These are phyloP conservation scores for Kalmusia sp. DNA, from an alignment of 2,329 filamentous ascomycete genomes.

Conservation along the genomic window DNA sequence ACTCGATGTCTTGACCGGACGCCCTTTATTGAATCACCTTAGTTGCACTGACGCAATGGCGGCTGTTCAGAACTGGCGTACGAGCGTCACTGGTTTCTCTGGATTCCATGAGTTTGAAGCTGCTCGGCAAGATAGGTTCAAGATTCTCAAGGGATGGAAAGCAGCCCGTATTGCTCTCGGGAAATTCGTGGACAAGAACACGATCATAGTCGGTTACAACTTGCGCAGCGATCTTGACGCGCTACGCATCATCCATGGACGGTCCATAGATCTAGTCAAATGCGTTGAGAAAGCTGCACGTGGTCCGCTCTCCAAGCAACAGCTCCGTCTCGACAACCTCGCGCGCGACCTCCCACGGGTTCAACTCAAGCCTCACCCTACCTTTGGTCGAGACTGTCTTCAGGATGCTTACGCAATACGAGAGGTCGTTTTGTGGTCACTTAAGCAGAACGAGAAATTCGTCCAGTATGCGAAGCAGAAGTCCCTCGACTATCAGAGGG, in stretches of 20 bases:
- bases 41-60: slow-evolving; percentile 33
- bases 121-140: slow-evolving; percentile 35
- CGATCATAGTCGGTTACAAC: slow-evolving; percentile 44
- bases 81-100: slow-evolving; percentile 30
- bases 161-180: slow-evolving; percentile 38
- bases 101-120: slow-evolving; percentile 32
- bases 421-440: slow-evolving; percentile 57
- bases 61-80: slow-evolving; percentile 34
- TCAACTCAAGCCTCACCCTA: slow-evolving; percentile 19
- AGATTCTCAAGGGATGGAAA: slow-evolving; percentile 41
- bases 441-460: slow-evolving; percentile 49
- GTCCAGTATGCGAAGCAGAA: slow-evolving; percentile 44
- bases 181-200: slow-evolving; percentile 39
- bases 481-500: slow-evolving; percentile 31
- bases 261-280: slow-evolving; percentile 40
- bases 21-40: slow-evolving; percentile 40
- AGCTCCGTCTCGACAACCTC: slow-evolving; percentile 40
- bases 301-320: slow-evolving; percentile 37
- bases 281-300: slow-evolving; percentile 41
- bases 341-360: slow-evolving; percentile 25
- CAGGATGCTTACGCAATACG: slow-evolving; percentile 59
- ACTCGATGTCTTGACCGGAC: slow-evolving; percentile 38
- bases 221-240: slow-evolving; percentile 41
- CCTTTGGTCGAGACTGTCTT: slow-evolving; percentile 55
- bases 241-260: slow-evolving; percentile 44